These are phyloP conservation scores for Colletotrichum sp. DNA, from an alignment of 2,329 filamentous ascomycete species.

Conservation along the genomic window DNA sequence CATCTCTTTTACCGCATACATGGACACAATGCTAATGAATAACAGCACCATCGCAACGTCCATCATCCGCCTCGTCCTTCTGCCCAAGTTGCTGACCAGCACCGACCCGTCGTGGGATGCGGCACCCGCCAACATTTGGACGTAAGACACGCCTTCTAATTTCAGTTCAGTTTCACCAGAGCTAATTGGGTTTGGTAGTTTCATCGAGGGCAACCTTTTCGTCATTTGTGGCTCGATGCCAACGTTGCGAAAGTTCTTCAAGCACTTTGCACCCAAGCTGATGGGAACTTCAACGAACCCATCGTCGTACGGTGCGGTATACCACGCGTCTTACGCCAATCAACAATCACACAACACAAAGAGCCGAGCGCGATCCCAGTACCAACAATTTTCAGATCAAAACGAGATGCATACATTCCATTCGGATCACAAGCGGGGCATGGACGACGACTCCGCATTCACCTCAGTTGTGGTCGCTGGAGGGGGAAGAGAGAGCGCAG, in stretches of 20 bases:
- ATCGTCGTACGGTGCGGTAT: neutral
- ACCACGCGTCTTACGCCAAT: neutral
- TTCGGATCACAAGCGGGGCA: neutral
- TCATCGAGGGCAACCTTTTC: constrained; percentile 44
- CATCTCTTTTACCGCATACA: fast-evolving
- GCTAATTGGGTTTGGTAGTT: neutral
- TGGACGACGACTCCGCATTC: neutral
- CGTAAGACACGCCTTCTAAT: neutral
- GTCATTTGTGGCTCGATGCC: constrained; percentile 46
- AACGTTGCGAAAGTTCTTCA: constrained; percentile 43
- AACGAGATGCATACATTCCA: constrained; percentile 9
- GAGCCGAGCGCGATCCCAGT: neutral
- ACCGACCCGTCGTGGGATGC: constrained; percentile 14
- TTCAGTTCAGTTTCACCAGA: fast-evolving
- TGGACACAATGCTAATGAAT: neutral
- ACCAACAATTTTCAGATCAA: constrained; percentile 4
- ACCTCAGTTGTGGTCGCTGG: constrained; percentile 16
- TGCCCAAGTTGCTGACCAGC: neutral
- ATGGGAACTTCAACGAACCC: neutral
- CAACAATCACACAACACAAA: neutral
- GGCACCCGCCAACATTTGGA: constrained; percentile 18
- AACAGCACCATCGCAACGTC: constrained; percentile 13
- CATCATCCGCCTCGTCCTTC: neutral
- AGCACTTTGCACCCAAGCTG: constrained; percentile 37
- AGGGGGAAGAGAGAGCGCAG: constrained; percentile 6